Evolutionary conservation across 192 early-diverging fungal species (phyloP).

Genomic region (Coemansia sp.): DNA sequence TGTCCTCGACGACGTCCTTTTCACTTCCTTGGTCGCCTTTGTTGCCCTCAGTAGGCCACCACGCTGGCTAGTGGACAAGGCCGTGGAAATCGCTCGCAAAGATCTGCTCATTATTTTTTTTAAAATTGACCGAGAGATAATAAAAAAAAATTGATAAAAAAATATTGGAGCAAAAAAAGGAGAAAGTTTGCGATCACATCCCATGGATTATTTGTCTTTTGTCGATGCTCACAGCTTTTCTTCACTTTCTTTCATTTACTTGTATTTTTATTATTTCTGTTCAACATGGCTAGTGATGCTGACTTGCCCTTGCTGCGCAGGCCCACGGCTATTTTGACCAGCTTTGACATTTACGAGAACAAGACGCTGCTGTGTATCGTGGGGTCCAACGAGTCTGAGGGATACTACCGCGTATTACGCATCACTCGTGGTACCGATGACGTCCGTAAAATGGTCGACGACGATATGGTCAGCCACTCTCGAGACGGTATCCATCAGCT

Average conservation of each 20-base stretch:
- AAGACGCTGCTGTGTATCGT: constrained; percentile 82
- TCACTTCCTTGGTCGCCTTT: constrained; percentile 16
- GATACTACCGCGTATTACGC: constrained; percentile 79
- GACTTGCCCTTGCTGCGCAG: constrained; percentile 26
- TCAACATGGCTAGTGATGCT: constrained; percentile 13
- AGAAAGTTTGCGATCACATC: not conserved
- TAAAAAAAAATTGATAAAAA: not conserved
- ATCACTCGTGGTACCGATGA: constrained; percentile 76
- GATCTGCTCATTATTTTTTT: constrained; percentile 14
- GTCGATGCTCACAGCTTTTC: not conserved
- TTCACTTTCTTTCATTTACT: not conserved
- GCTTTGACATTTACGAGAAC: constrained; percentile 87
- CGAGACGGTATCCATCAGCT: constrained; percentile 71
- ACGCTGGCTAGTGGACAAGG: not conserved
- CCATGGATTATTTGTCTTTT: not conserved
- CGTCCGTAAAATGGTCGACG: constrained; percentile 72
- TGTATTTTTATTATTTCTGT: not conserved
- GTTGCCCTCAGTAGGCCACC: constrained; percentile 15
- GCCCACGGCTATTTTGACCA: constrained; percentile 60
- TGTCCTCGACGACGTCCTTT: constrained; percentile 10
- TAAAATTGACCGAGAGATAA: not conserved
- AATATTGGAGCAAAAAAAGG: not conserved
- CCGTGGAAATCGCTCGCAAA: constrained; percentile 4
- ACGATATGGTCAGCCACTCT: constrained; percentile 76
- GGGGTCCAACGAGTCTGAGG: constrained; percentile 77